phyloP scores from a whole-genome alignment of 2,329 filamentous ascomycete genomes.

The Colletotrichum eleusines region DNA sequence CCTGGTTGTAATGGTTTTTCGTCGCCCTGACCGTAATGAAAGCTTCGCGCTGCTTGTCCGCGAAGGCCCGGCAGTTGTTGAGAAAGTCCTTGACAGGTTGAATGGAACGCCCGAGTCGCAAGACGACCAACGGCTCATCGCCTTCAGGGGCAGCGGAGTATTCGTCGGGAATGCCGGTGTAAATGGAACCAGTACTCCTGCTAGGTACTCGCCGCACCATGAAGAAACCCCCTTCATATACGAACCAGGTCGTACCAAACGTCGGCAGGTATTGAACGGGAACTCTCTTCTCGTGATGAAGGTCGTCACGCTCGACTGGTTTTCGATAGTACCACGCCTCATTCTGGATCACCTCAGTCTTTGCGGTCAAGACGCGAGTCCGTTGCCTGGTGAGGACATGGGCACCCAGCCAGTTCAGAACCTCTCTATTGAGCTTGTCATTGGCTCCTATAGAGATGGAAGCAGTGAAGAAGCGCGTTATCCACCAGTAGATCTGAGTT shows the following conservation, averaged over 20 bases:
- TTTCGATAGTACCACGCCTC: conserved; percentile 49
- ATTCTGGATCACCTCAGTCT: conserved; percentile 49
- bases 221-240: conserved; percentile 50
- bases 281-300: conserved; percentile 49
- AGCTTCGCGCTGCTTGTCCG: conserved; percentile 52
- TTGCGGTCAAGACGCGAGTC: conserved; percentile 52
- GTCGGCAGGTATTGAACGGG: conserved; percentile 54
- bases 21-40: conserved; percentile 53
- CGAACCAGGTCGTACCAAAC: conserved; percentile 54
- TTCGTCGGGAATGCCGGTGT: conserved; percentile 47
- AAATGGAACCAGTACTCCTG: conserved; percentile 28
- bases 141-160: conserved; percentile 51
- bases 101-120: conserved; percentile 53
- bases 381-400: conserved; percentile 49
- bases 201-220: conserved; percentile 51
- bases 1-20: conserved; percentile 45
- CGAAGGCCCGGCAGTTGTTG: conserved; percentile 47
- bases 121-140: conserved; percentile 54
- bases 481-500: conserved; percentile 52
- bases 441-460: conserved; percentile 53
- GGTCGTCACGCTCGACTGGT: conserved; percentile 49
- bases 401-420: conserved; percentile 54
- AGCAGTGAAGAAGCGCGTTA: conserved; percentile 53
- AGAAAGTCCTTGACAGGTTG: conserved; percentile 50
- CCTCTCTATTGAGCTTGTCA: conserved; percentile 54